Conservation (phyloP, 306 rosid genomes). For the Dicorynia guianensis region DNA sequence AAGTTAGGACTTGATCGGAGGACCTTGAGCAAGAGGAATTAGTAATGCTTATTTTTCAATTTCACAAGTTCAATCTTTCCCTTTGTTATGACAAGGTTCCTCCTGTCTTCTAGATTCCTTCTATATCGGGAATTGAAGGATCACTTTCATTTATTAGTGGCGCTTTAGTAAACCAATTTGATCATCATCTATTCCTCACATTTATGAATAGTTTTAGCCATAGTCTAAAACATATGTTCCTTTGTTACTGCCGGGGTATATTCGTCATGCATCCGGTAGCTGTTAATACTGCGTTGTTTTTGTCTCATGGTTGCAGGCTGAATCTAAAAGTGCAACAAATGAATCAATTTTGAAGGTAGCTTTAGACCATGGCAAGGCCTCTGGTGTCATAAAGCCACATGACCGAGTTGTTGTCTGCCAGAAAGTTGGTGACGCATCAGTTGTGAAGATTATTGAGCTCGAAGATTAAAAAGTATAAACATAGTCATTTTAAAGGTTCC, state of each 20-base stretch:
- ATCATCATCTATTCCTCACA: neutral
- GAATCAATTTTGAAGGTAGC: slow-evolving; percentile 94
- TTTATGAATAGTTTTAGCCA: slow-evolving; percentile 5
- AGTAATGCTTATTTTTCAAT: no score
- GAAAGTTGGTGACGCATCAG: slow-evolving; percentile 89
- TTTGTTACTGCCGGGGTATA: slow-evolving; percentile 9
- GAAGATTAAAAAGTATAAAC: slow-evolving; percentile 55
- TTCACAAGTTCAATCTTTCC: no score
- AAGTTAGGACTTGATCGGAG: no score
- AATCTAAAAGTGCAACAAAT: slow-evolving; percentile 71
- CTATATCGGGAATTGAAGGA: neutral
- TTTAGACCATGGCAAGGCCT: slow-evolving; percentile 83
- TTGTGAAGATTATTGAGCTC: slow-evolving; percentile 94
- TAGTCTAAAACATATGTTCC: neutral
- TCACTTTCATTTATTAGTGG: neutral
- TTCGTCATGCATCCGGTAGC: neutral
- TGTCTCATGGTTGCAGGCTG: slow-evolving; percentile 65
- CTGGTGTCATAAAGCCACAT: slow-evolving; percentile 81
- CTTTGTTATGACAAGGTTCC: no score
- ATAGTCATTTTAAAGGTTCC: slow-evolving; percentile 1
- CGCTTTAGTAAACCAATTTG: neutral
- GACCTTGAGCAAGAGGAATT: no score
- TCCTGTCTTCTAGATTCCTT: neutral
- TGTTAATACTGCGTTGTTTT: slow-evolving; percentile 24
- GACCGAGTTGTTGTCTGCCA: slow-evolving; percentile 93